Evolutionary conservation across 176 grass and related monocot genomes (phyloP).

Genomic region (Poa annua): DNA sequence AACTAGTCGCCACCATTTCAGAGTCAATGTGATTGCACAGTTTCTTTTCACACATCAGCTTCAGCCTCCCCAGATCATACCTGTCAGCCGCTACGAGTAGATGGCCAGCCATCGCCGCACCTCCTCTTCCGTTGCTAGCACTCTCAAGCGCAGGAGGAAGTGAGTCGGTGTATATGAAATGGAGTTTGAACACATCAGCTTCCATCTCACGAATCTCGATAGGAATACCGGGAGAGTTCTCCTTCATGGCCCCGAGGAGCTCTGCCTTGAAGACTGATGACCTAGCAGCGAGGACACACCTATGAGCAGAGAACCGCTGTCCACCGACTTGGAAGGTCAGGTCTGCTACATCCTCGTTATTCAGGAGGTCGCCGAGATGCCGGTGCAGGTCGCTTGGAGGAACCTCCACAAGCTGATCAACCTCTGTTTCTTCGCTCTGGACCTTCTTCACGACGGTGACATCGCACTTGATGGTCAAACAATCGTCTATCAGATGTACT

Average conservation of each 20-base stretch:
- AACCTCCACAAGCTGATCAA: not conserved
- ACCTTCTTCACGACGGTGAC: not conserved
- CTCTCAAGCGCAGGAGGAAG: not conserved
- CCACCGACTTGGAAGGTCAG: not conserved
- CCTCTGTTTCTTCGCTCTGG: no score
- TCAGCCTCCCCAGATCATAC: not conserved
- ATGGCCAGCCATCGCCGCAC: not conserved
- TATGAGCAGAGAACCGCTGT: not conserved
- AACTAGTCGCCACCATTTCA: not conserved
- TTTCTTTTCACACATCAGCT: not conserved
- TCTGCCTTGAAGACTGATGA: not conserved
- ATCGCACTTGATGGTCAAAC: not conserved
- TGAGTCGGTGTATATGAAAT: not conserved
- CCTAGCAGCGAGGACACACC: not conserved
- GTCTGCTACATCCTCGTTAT: not conserved
- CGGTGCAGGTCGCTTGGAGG: not conserved
- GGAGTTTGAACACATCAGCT: slow-evolving; percentile 1
- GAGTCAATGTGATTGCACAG: not conserved
- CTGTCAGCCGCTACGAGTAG: not conserved
- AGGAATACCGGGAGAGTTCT: not conserved
- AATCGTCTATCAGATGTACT: not conserved
- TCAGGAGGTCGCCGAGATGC: not conserved
- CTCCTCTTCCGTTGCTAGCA: not conserved
- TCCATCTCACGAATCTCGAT: not conserved
- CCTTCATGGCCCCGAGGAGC: not conserved